Base-by-base conservation (phyloP, 768 basidiomycete species). In the Peribolospora kevripleyi region DNA sequence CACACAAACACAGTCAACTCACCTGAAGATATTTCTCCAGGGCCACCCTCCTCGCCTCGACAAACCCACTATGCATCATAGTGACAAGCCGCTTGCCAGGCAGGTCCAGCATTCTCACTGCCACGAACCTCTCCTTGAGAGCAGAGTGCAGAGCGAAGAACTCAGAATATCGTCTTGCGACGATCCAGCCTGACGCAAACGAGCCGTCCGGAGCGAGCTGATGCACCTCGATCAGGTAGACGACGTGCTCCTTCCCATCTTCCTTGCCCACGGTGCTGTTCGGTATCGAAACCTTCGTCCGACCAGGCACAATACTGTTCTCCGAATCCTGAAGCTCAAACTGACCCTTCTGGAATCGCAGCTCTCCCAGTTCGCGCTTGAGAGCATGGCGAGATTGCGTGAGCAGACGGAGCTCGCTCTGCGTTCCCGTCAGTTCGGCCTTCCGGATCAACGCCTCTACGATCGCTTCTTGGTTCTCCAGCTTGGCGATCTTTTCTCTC, bases 311-410 rank as follows among this genome's bases (percentile, higher is more conserved):
- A 3, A 97, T 75, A 13, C 82, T 75, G 63, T 88, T 93, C 36
- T 84, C 84, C n/a, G 76, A 72, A 64, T 93, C 87, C 66, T 95
- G 90, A 63, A 86, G 83, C 64, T 91, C 84, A 64, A 85, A 95
- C 63, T 95, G 90, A 8, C 75, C 74, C 68, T 82, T 86, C 68
- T 93, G 90, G 67, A 97, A 93, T 54, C 75, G 73, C 2, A 88
- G 70, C 62, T 86, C 81, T 40, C 88, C 74, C 46, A 88, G 70
- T 63, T 97, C 88, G 55, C 85, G 72, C 11, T 72, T 76, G 70
- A 97, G 76, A 0, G 84, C 77, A 7, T 80, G 74, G 65, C 82
- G 84, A 2, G 87, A 90, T 62, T 78, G 82, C 57, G 72, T 76
- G 50, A 97, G 75, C 48, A 97, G 73, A 56, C 75, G 75, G 25